phyloP scores from a whole-genome alignment of 495 filamentous ascomycete species.

The Hypoxylon cercidicola region DNA sequence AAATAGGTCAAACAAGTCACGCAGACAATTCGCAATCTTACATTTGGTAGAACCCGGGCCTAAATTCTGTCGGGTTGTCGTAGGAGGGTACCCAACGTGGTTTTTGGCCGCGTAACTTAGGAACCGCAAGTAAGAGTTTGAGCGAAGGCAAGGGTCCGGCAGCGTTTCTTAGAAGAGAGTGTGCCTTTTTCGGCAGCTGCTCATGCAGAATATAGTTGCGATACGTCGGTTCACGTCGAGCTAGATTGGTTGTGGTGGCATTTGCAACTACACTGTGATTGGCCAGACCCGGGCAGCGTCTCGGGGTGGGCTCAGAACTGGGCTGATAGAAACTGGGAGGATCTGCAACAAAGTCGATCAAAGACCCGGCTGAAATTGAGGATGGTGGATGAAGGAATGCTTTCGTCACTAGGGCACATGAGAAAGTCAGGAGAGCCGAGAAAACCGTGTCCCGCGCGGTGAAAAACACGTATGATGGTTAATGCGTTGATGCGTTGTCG shows the following conservation, averaged over 20 bases:
- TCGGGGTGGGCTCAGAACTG: constrained; percentile 30
- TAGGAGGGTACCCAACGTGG: constrained; percentile 27
- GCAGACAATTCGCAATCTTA: constrained; percentile 36
- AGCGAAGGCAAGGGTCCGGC: constrained; percentile 18
- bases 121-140: constrained; percentile 19
- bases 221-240: constrained; percentile 30
- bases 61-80: constrained; percentile 27
- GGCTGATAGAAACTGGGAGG: constrained; percentile 39
- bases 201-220: constrained; percentile 36
- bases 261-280: constrained; percentile 31
- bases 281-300: constrained; percentile 17
- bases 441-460: constrained; percentile 33
- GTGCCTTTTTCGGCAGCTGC: constrained; percentile 38
- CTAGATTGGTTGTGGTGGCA: constrained; percentile 32
- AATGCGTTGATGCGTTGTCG: constrained; percentile 39
- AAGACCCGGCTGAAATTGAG: constrained; percentile 28
- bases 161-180: constrained; percentile 22
- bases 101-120: constrained; percentile 28
- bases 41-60: constrained; percentile 21
- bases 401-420: constrained; percentile 30
- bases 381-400: constrained; percentile 21
- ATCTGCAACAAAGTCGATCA: constrained; percentile 38
- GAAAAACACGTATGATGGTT: constrained; percentile 16
- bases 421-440: constrained; percentile 17
- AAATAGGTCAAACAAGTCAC: constrained; percentile 51